phyloP scores from a whole-genome alignment of 148 eudicot species.

The Cornus florida region DNA sequence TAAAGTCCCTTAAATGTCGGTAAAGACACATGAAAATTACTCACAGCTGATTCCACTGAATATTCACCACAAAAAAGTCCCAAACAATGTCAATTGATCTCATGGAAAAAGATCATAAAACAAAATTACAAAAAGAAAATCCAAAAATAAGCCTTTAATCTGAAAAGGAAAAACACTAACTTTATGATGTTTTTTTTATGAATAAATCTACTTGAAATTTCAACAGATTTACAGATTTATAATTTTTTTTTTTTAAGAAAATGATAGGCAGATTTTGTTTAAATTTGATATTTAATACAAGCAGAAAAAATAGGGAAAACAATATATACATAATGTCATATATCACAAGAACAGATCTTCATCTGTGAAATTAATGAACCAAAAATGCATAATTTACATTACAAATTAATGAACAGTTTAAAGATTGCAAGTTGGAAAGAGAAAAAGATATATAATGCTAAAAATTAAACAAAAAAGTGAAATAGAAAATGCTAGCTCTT shows the following conservation, averaged over 20 bases:
- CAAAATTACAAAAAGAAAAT: slow-evolving; percentile 29
- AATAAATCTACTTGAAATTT: background rate
- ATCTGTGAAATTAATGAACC: background rate
- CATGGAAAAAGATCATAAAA: slow-evolving; percentile 10
- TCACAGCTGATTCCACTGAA: slow-evolving; percentile 9
- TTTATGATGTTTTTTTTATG: slow-evolving; percentile 1
- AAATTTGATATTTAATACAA: too few species aligned
- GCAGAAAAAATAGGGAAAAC: too few species aligned
- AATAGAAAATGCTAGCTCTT: background rate
- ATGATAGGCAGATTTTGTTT: too few species aligned
- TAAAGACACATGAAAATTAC: slow-evolving; percentile 31
- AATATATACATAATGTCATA: too few species aligned
- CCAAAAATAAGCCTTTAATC: slow-evolving; percentile 8
- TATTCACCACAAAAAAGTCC: slow-evolving; percentile 14
- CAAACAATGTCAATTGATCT: background rate
- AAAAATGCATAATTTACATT: background rate
- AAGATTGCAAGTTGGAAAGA: background rate
- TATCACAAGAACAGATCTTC: slow-evolving; percentile 2
- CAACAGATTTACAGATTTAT: background rate
- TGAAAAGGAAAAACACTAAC: slow-evolving; percentile 24
- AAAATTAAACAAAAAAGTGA: background rate
- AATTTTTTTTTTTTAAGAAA: too few species aligned
- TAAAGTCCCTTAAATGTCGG: slow-evolving; percentile 28
- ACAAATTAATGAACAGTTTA: background rate
- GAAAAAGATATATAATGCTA: background rate